Evolutionary conservation across 2,329 filamentous ascomycete genomes (phyloP), one percentile per base, ranked within the genome.

Genomic region (Pseudogymnoascus pannorum): DNA sequence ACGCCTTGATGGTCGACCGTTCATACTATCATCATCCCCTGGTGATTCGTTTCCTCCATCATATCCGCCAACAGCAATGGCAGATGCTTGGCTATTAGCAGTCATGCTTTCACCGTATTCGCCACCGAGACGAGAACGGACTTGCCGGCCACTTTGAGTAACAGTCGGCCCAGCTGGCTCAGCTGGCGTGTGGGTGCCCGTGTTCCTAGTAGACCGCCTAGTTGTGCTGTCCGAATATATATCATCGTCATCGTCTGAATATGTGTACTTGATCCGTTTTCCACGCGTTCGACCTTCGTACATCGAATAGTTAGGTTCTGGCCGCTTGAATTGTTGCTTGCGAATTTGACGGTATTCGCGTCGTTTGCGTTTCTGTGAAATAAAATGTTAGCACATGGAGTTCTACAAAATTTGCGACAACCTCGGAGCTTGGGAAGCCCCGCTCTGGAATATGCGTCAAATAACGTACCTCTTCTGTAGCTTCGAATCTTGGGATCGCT

Each of bases 261-360:
- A 99, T 0, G 91, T 99, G 72, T 99, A 99, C 74, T 92, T 95
- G 76, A 96, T 89, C 64, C 93, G 89, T 79, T 99, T 97, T 61
- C 94, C 94, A 63, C 94, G 86, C 4, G 95, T 99, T 60, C 94
- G 90, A 58, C 94, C 94, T 77, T 99, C 94, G 73, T 99, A 99
- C 62, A 96, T 79, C 1, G 92, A 97, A 72, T 93, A 95, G 4
- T 36, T 40, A 26, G 31, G 57, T 20, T 58, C 57, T 5, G 57
- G 57, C 5, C 57, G 18, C 57, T 58, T 58, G 36, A 58, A 58
- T 40, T 58, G 57, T 24, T 58, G 90, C 71, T 93, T 93, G 65
- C 91, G 90, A 68, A 86, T 82, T 71, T 91, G 84, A 14, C 94
- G 87, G 70, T 99, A 97, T 70, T 99, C 94, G 62, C 94, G 88